Base-by-base conservation (phyloP, 352 stramenopile species). In the Pilasporangium apinafurcum region DNA sequence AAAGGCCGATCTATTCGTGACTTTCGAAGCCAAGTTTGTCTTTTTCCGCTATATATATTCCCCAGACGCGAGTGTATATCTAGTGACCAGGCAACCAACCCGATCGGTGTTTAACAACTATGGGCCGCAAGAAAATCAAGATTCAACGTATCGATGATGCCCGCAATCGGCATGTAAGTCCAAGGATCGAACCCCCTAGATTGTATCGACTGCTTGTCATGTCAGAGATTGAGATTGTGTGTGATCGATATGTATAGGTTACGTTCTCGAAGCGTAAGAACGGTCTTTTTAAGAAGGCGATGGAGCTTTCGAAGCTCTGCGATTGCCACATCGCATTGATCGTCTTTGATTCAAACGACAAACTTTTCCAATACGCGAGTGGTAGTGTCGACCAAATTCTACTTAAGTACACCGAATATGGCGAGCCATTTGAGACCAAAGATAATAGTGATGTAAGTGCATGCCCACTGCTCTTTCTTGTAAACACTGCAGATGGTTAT, bases 121-220 rank as follows among this genome's bases (percentile, higher is more conserved):
- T 89, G 79, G 79, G 79, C 57, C 76, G 79, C 58, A 92, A 92
- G 71, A 92, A 92, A 64, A 92, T 92, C 51, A 83, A 92, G 63
- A 92, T 92, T 53, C 78, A 89, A 53, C 74, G 79, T 48, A 92
- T 92, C 49, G 79, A 86, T 30, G 79, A 92, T 49, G 79, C 87
- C 51, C 79, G 79, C 56, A 92, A 92, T 53, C 79, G 79, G 14
- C 76, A 89, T 43, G 71, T 65, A 52, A 5, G 18, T 42, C n/a
- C n/a, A n/a, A n/a, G n/a, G n/a, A n/a, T n/a, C n/a, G n/a, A n/a
- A n/a, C n/a, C n/a, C n/a, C n/a, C n/a, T n/a, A n/a, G n/a, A n/a
- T n/a, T n/a, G n/a, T n/a, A n/a, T n/a, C n/a, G n/a, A n/a, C n/a
- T n/a, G 2, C 12, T 43, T 29, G 17, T 26, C n/a, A 2, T 5